A percentile compares a stretch with the other conserved stretches of the same genome.
These are phyloP conservation scores for Saccharomycopsis sp. DNA, from an alignment of 805 yeast species.

Conservation along the genomic window DNA sequence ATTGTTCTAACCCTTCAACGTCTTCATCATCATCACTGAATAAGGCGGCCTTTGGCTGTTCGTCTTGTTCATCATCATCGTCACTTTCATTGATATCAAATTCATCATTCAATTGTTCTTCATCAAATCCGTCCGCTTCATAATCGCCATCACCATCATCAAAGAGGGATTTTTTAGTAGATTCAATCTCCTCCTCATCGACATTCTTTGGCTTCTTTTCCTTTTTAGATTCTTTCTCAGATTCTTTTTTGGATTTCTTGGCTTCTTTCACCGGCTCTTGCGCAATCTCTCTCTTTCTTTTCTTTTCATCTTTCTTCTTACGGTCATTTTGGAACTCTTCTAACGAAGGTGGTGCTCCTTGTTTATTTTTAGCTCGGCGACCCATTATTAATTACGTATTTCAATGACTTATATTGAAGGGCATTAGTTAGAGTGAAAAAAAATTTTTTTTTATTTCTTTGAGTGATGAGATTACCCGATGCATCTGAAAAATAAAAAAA, in stretches of 20 bases:
- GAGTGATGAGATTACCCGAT: not conserved
- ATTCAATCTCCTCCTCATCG: slow-evolving; percentile 56
- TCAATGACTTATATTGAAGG: slow-evolving; percentile 2
- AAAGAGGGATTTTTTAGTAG: slow-evolving; percentile 68
- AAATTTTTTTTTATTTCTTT: not conserved
- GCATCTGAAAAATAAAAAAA: not conserved
- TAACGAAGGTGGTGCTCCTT: slow-evolving; percentile 82
- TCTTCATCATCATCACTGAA: slow-evolving; percentile 22
- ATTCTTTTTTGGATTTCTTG: not conserved
- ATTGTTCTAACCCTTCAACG: slow-evolving; percentile 23
- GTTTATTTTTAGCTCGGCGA: slow-evolving; percentile 81
- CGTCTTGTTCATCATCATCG: slow-evolving; percentile 19
- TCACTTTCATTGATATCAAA: slow-evolving; percentile 23
- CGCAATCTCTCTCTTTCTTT: slow-evolving; percentile 1
- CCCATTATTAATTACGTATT: slow-evolving; percentile 53
- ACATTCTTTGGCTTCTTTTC: not conserved
- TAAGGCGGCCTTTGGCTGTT: slow-evolving; percentile 5
- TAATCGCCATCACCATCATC: slow-evolving; percentile 38
- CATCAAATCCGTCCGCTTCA: slow-evolving; percentile 48
- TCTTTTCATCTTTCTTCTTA: slow-evolving; percentile 13
- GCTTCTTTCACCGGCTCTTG: slow-evolving; percentile 3
- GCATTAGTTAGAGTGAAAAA: not conserved
- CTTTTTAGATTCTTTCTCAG: slow-evolving; percentile 2
- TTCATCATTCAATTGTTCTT: slow-evolving; percentile 46
- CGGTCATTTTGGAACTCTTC: slow-evolving; percentile 70